Conservation (phyloP, 305 asterid genomes). For the Solanum hybrid region DNA sequence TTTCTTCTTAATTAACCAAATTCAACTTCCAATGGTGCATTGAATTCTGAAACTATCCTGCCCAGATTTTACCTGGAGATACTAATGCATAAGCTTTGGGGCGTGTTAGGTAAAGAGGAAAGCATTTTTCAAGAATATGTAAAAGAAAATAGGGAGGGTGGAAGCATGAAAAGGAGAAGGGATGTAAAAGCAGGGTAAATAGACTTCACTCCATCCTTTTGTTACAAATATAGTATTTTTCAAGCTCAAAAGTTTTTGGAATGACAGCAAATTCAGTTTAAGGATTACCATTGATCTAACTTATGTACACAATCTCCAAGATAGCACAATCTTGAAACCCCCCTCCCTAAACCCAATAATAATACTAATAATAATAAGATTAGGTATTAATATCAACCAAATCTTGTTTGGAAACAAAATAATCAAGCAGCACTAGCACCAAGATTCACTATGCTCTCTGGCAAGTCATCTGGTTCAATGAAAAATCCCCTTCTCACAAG, state of each 20-base stretch:
- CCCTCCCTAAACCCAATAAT: background rate
- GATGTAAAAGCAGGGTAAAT: background rate
- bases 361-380: background rate
- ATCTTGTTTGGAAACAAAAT: background rate
- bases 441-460: conserved; percentile 8
- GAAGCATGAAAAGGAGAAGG: background rate
- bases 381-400: background rate
- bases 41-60: background rate
- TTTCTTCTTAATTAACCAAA: background rate
- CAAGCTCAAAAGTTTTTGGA: background rate
- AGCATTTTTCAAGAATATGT: background rate
- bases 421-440: conserved; percentile 67
- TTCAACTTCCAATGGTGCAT: background rate
- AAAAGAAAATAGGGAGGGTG: background rate
- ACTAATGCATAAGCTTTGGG: background rate
- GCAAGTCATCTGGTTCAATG: conserved; percentile 32
- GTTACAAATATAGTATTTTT: background rate
- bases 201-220: background rate
- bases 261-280: background rate
- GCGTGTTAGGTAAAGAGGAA: background rate
- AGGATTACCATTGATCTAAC: background rate
- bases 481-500: conserved; percentile 39
- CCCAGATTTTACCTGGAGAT: background rate
- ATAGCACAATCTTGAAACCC: background rate
- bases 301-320: background rate